phyloP scores from a whole-genome alignment of 208 protist species.

The Sergeia podlipaevii region DNA sequence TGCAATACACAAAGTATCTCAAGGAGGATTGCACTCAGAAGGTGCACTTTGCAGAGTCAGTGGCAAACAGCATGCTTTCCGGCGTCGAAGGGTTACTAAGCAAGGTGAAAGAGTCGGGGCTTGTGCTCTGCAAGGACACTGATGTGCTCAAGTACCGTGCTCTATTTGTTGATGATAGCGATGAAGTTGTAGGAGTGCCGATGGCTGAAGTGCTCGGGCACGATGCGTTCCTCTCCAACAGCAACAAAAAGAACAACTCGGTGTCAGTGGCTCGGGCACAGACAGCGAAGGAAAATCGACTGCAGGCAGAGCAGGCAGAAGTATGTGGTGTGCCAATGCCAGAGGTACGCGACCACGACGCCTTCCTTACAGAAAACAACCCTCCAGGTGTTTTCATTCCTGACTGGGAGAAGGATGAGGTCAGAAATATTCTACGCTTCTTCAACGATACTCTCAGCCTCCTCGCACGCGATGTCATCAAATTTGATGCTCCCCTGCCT shows the following conservation, averaged over 20 bases:
- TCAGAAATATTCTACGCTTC: too few species aligned
- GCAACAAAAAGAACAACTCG: constrained; percentile 3
- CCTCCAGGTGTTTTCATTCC: too few species aligned
- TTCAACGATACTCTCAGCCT: too few species aligned
- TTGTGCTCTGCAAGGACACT: constrained; percentile 14
- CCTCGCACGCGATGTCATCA: too few species aligned
- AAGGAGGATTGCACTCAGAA: constrained; percentile 17
- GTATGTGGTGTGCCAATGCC: too few species aligned
- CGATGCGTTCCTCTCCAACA: constrained; percentile 12
- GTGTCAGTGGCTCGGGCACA: too few species aligned
- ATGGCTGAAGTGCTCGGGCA: constrained; percentile 13
- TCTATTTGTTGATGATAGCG: constrained; percentile 3
- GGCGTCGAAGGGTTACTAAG: constrained; percentile 26
- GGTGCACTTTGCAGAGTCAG: constrained; percentile 19
- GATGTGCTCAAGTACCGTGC: constrained; percentile 23
- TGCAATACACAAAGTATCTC: constrained; percentile 12
- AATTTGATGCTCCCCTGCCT: too few species aligned
- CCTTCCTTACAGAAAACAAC: too few species aligned
- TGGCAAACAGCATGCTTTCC: constrained; percentile 18
- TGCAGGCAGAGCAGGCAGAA: too few species aligned
- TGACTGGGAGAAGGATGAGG: too few species aligned
- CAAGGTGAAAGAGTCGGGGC: constrained; percentile 19
- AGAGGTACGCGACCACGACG: constrained; percentile 5
- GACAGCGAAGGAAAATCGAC: too few species aligned
- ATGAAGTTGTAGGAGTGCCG: background rate